Conservation (phyloP, 441 rosid genomes). For the Macaranga tanarius region DNA sequence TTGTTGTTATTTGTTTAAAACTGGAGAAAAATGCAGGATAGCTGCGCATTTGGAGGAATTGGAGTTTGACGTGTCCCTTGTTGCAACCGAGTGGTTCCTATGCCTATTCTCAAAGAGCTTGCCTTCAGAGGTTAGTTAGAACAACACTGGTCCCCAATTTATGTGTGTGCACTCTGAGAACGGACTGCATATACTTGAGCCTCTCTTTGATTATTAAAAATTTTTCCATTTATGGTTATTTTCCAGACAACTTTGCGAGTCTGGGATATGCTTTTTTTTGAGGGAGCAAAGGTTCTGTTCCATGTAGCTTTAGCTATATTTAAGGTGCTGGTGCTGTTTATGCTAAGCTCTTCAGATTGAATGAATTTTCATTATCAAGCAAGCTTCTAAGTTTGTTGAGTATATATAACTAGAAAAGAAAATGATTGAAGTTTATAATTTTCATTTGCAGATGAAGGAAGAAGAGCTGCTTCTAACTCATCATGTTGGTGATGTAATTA, state of each 20-base stretch:
- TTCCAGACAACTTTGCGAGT: slow-evolving; percentile 90
- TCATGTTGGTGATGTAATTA: slow-evolving; percentile 93
- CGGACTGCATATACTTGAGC: neutral
- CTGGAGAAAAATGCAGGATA: slow-evolving; percentile 52
- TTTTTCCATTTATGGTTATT: slow-evolving; percentile 10
- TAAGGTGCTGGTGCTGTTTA: slow-evolving; percentile 53
- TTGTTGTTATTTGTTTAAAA: slow-evolving; percentile 16
- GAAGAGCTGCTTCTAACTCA: slow-evolving; percentile 78
- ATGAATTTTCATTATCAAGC: neutral
- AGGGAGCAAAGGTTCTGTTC: slow-evolving; percentile 95
- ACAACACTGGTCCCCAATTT: neutral
- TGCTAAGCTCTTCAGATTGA: slow-evolving; percentile 1
- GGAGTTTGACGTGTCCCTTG: slow-evolving; percentile 96
- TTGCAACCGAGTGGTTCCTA: slow-evolving; percentile 97
- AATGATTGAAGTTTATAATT: neutral
- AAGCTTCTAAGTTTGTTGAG: neutral
- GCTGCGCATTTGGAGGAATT: slow-evolving; percentile 82
- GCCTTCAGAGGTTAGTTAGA: slow-evolving; percentile 88
- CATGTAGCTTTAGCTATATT: slow-evolving; percentile 96
- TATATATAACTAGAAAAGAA: neutral
- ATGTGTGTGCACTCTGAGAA: neutral
- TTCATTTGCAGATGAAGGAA: slow-evolving; percentile 82
- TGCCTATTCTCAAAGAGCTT: slow-evolving; percentile 97
- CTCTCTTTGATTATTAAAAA: slow-evolving; percentile 11
- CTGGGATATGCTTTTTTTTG: slow-evolving; percentile 96